These are phyloP conservation scores for Caryopteris hybrid DNA, from an alignment of 305 asterid species.

Conservation along the genomic window DNA sequence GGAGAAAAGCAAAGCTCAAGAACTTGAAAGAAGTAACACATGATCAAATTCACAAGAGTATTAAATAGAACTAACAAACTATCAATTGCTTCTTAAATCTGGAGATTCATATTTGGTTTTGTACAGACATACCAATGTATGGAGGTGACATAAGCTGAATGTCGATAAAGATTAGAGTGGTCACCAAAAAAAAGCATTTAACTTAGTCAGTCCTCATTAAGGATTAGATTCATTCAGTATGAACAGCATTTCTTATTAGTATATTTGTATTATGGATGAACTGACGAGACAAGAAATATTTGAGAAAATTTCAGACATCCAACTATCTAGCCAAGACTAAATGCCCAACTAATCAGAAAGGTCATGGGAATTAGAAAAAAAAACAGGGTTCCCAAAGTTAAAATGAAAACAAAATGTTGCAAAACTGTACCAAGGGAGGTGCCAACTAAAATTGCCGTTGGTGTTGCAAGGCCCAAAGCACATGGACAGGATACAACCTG, in stretches of 20 bases:
- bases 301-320: neutral
- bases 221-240: neutral
- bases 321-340: constrained; percentile 16
- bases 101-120: constrained; percentile 9
- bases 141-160: constrained; percentile 9
- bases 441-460: constrained; percentile 96
- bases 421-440: constrained; percentile 81
- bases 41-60: neutral
- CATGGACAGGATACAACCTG: constrained; percentile 99
- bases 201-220: neutral
- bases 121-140: neutral
- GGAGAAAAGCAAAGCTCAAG: constrained; percentile 7
- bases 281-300: neutral
- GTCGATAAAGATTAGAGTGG: neutral
- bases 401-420: neutral
- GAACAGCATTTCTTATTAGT: neutral
- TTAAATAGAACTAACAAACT: neutral
- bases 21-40: constrained; percentile 7
- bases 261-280: neutral
- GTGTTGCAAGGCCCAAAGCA: constrained; percentile 99
- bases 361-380: neutral
- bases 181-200: neutral
- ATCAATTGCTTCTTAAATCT: neutral
- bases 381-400: constrained; percentile 25
- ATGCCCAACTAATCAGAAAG: neutral